Base-by-base conservation (phyloP, 148 eudicot genomes). In the Camellia sinensis region DNA sequence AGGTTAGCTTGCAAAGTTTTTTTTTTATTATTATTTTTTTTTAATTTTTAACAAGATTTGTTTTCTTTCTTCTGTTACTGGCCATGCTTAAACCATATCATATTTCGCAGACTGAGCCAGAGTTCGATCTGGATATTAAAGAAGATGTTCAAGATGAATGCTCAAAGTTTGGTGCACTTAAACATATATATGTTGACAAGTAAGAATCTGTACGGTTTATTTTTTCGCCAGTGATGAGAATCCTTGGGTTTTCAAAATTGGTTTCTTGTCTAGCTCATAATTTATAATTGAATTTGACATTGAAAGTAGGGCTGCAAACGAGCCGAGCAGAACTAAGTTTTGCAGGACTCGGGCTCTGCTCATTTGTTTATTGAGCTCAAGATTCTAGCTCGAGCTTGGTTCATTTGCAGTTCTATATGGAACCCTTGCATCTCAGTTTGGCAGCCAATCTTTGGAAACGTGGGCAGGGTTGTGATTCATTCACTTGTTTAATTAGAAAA, bases 41-140 rank as follows among this genome's bases (percentile, higher is more conserved):
- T 29, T 29, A 29, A 29, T 29, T 0, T 29, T 29, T 29, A 29
- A 11, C 45, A 21, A 62, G 10, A 64, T 71, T 46, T 29, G 71
- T 21, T 41, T 53, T 62, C 18, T 64, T 66, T n/a, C 62, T 79
- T 79, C 19, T 69, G 3, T 70, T 15, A 5, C 46, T 64, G 52
- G 9, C 77, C 66, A 72, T 82, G 66, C 45, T 54, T 14, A 76
- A 62, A 45, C 50, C 52, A 44, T 71, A 72, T 52, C 48, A 62
- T 74, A 59, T 81, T 11, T 76, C 85, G 13, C 92, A 94, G 98
- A 80, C 88, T 4, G 98, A 91, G 79, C 90, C 94, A 74, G 97
- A 92, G 79, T 94, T 92, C 82, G 98, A 94, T 89, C 61, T 88
- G 83, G 98, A 92, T 85, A 92, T 94, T 43, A 91, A 92, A 82